Percentiles rank a stretch among this genome's conserved stretches.
Evolutionary conservation across 371 early-diverging fungal genomes (phyloP).

Genomic region (Smittium mucronatum): DNA sequence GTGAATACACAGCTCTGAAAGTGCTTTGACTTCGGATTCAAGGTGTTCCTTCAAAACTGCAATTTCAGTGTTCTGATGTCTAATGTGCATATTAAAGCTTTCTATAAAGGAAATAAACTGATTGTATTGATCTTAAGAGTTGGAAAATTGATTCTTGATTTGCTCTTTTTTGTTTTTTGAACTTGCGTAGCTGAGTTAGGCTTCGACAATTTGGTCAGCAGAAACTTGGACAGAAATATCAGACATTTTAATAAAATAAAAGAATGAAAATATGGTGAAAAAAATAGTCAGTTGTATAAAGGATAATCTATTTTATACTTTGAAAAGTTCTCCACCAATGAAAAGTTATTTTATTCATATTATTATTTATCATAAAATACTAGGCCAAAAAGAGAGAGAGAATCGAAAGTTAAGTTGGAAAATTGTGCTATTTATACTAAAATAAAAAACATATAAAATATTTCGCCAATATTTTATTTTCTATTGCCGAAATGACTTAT

Average conservation of each 20-base stretch:
- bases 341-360: too few relatives aligned
- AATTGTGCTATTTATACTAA: not conserved
- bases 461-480: not conserved
- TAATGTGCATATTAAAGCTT: not conserved
- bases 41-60: too few relatives aligned
- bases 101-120: not conserved
- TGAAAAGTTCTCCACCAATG: too few relatives aligned
- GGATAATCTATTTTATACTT: too few relatives aligned
- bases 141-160: not conserved
- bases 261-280: too few relatives aligned
- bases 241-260: too few relatives aligned
- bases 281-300: too few relatives aligned
- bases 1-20: too few relatives aligned
- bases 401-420: not conserved
- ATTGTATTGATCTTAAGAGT: constrained; percentile 7
- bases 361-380: too few relatives aligned
- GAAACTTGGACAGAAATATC: too few relatives aligned
- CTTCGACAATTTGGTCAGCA: not conserved
- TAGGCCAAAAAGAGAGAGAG: not conserved
- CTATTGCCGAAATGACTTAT: not conserved
- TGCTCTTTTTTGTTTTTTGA: not conserved
- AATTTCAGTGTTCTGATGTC: not conserved
- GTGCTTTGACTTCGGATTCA: too few relatives aligned
- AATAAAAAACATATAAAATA: not conserved
- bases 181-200: not conserved